Base-by-base conservation (phyloP, 192 early-diverging fungal genomes). In the Glomus cerebriforme region DNA sequence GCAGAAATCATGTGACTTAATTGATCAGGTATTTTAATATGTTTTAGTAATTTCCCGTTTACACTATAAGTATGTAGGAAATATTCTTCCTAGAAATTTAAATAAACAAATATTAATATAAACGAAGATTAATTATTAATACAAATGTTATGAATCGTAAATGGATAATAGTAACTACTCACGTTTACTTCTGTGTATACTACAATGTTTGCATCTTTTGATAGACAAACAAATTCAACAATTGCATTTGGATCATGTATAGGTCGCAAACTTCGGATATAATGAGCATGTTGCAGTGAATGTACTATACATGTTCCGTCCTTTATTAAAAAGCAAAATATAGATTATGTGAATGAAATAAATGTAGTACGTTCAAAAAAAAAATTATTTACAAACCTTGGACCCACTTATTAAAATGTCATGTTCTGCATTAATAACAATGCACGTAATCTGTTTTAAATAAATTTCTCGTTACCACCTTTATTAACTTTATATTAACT, bases 281-380 rank as follows among this genome's bases (percentile, higher is more conserved):
- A 78, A 19, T 78, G 15, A 35, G 65, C 77, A 69, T 69, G 58
- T 59, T 45, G 32, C n/a, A 78, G 58, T 35, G 77, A 78, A 31
- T 78, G 77, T 15, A 78, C 31, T 29, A 78, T 78, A 27, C 77
- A 70, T 32, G 77, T 78, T 67, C 77, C 77, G 70, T 78, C 77
- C 77, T 78, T 39, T 26, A 12, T 12, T 43, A 2, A 43, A 43
- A 43, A 39, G 37, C 9, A 7, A 39, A 43, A 43, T 12, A 12
- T 29, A 32, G 26, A 31, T 19, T 29, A 22, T 19, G 22, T 54
- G 32, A 67, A 78, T n/a, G 17, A 49, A 77, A 43, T 66, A 35
- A 34, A 29, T 62, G 54, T 67, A 5, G 9, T 24, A 24, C 27
- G 9, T 22, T 35, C 9, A 29, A 75, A 9, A 0, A 22, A 60